Evolutionary conservation across 805 yeast genomes (phyloP), one percentile per base, ranked within the genome.

Genomic region (Kazachstania viticola): DNA sequence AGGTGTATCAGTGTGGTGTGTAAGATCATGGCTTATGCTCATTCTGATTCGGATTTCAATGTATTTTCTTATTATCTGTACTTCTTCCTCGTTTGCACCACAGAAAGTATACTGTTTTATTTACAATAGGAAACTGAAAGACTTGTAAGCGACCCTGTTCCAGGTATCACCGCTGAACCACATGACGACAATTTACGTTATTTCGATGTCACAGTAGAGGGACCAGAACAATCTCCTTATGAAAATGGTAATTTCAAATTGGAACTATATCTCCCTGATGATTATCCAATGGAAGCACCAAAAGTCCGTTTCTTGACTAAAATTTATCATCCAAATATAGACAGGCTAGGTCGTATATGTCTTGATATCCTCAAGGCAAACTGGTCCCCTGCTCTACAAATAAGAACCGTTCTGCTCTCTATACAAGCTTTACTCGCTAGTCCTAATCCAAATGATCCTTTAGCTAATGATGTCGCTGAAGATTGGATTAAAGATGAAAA

Each of bases 331-430:
- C 98, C 95, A 27, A 91, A 91, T 57, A 91, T 91, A 45, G 98
- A 91, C 54, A 73, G 91, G 54, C 65, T 91, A 41, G 98, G 98
- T 7, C 69, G 98, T 42, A 88, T 91, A 47, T 91, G 98, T 61
- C 69, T 91, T 31, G 97, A 91, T 54, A 96, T 91, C 26, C 67
- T 91, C 53, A 91, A 88, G 61, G 71, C 82, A 46, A 87, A 88
- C 60, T 91, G 98, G 98, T 81, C 94, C 8, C 97, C 98, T 4
- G 98, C 98, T 0, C 65, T 88, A 38, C 97, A 91, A 56, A 91
- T 91, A 41, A 71, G 97, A 57, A 91, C 97, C 7, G 79, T 91
- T 16, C 62, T 91, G 39, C 65, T 91, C 35, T 82, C 95, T 8
- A 79, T 91, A 37, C 98, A 91, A 60, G 96, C 97, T 0, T 63